Evolutionary conservation across 164 flowering plant genomes (phyloP).

Genomic region (Nymphaea thermarum): DNA sequence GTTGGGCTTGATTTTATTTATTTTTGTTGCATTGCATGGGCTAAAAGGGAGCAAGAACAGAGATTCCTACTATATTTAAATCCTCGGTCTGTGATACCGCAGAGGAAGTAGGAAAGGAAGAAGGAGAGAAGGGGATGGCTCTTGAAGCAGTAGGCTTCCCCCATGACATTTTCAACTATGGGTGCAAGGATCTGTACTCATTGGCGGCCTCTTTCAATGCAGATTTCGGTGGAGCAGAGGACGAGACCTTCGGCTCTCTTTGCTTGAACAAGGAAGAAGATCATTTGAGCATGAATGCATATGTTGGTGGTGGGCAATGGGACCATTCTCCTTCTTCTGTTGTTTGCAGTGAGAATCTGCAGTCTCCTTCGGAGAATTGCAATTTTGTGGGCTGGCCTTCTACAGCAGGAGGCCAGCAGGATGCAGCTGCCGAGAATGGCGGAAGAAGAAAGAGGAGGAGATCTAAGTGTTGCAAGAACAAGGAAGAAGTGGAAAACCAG

Average conservation of each 20-base stretch:
- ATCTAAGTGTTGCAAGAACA: conserved; percentile 27
- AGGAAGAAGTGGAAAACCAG: conserved; percentile 49
- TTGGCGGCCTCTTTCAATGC: conserved; percentile 9
- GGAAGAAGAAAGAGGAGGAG: conserved; percentile 28
- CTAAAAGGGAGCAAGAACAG: not conserved
- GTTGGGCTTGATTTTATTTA: not conserved
- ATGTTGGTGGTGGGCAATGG: conserved; percentile 15
- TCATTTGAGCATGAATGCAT: conserved; percentile 5
- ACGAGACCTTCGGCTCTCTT: not conserved
- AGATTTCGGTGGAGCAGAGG: conserved; percentile 19
- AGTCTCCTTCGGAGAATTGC: not conserved
- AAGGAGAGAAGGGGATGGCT: conserved; percentile 34
- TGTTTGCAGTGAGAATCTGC: not conserved
- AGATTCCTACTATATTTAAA: conserved; percentile 10
- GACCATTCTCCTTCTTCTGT: conserved; percentile 9
- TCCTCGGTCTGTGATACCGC: not conserved
- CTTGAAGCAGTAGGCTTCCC: conserved; percentile 55
- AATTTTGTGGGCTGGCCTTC: not conserved
- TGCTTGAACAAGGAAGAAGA: conserved; percentile 4
- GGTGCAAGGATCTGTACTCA: conserved; percentile 25
- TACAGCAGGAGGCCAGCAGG: not conserved
- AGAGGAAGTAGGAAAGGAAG: conserved; percentile 1
- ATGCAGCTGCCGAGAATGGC: not conserved
- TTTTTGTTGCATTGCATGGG: not conserved
- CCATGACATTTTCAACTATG: conserved; percentile 30